Evolutionary conservation across 2,329 filamentous ascomycete species (phyloP).

Genomic region (Cordyceps fumosorosea): DNA sequence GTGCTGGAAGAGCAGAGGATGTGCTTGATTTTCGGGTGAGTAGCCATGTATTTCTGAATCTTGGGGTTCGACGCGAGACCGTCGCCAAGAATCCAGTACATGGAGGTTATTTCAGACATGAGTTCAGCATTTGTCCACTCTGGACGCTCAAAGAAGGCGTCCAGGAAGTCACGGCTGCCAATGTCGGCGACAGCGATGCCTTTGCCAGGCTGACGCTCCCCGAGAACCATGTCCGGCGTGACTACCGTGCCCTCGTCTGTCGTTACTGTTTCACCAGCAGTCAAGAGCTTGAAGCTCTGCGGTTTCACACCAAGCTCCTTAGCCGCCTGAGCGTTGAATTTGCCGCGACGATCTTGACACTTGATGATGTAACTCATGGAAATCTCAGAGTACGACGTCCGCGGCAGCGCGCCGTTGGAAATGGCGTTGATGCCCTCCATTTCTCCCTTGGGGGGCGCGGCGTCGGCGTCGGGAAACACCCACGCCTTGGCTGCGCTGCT

Average conservation of each 20-base stretch:
- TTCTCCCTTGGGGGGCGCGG: conserved; percentile 9
- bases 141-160: conserved; percentile 58
- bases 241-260: conserved; percentile 61
- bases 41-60: conserved; percentile 63
- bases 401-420: conserved; percentile 48
- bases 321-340: conserved; percentile 65
- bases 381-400: conserved; percentile 56
- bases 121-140: conserved; percentile 64
- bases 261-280: conserved; percentile 55
- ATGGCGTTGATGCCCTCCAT: conserved; percentile 18
- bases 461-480: conserved; percentile 18
- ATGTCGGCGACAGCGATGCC: conserved; percentile 79
- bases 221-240: conserved; percentile 83
- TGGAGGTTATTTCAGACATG: conserved; percentile 58
- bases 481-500: conserved; percentile 22
- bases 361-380: conserved; percentile 85
- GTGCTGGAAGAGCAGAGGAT: conserved; percentile 68
- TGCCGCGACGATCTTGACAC: conserved; percentile 68
- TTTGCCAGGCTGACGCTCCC: conserved; percentile 55
- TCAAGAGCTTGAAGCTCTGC: conserved; percentile 52
- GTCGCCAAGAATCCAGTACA: conserved; percentile 77
- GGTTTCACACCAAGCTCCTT: conserved; percentile 55
- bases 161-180: conserved; percentile 63
- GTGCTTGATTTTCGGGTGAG: conserved; percentile 59
- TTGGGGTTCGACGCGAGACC: conserved; percentile 49